Conservation (phyloP, 176 grass and related monocot species). For the Oryza officinalis region DNA sequence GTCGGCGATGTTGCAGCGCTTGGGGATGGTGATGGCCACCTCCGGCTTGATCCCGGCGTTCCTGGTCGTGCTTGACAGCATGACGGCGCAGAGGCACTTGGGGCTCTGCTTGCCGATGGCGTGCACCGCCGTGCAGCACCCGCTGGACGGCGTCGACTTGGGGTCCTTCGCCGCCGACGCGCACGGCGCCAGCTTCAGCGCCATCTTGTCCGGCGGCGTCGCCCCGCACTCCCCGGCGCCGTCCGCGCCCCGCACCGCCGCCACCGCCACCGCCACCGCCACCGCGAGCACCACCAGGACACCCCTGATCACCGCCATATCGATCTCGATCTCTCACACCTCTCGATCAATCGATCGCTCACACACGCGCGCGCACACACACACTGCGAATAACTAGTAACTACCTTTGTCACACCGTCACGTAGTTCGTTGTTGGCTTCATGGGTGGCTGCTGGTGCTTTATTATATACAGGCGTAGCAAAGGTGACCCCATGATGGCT, state of each 20-base stretch:
- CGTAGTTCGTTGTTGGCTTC: background rate
- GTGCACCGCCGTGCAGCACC: constrained; percentile 59
- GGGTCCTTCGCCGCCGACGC: constrained; percentile 49
- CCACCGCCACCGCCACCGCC: background rate
- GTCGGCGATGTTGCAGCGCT: constrained; percentile 66
- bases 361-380: too few species aligned
- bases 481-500: constrained; percentile 26
- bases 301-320: background rate
- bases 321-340: background rate
- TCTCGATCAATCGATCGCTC: background rate
- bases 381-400: background rate
- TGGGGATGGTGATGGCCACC: constrained; percentile 71
- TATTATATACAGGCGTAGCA: constrained; percentile 15
- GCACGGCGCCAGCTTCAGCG: constrained; percentile 61
- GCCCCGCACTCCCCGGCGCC: constrained; percentile 64
- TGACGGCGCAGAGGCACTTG: constrained; percentile 68
- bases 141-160: constrained; percentile 25
- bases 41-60: constrained; percentile 63
- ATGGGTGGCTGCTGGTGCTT: background rate
- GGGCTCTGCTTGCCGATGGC: constrained; percentile 63
- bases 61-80: constrained; percentile 61
- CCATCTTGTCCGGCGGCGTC: constrained; percentile 54
- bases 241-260: constrained; percentile 20
- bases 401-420: background rate
- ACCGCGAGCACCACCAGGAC: background rate